Conservation (phyloP, 805 yeast genomes). For the Torulaspora delbrueckii region DNA sequence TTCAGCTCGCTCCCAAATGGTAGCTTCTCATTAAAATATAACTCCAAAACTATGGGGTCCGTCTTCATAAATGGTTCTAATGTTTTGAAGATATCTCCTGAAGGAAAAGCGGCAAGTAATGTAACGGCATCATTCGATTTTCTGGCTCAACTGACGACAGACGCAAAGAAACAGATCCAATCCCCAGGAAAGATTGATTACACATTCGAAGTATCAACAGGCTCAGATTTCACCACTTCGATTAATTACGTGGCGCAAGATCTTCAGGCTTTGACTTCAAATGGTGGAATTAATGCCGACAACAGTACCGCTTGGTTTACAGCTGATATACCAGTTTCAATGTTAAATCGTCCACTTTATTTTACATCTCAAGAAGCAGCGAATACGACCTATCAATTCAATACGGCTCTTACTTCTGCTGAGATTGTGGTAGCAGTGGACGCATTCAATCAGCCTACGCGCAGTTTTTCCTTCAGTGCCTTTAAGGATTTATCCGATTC, state of each 20-base stretch:
- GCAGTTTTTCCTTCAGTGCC: conserved; percentile 24
- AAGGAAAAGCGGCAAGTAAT: conserved; percentile 8
- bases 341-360: conserved; percentile 16
- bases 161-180: conserved; percentile 14
- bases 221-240: conserved; percentile 15
- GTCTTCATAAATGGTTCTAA: conserved; percentile 21
- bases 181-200: conserved; percentile 20
- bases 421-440: conserved; percentile 26
- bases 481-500: conserved; percentile 24
- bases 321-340: conserved; percentile 26
- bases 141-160: conserved; percentile 21
- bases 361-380: conserved; percentile 21
- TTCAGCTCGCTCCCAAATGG: conserved; percentile 21
- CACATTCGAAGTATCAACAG: conserved; percentile 22
- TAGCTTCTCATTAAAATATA: conserved; percentile 18
- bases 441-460: conserved; percentile 25
- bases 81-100: conserved; percentile 21
- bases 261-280: conserved; percentile 17
- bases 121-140: conserved; percentile 25
- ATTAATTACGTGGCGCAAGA: conserved; percentile 23
- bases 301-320: conserved; percentile 30
- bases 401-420: conserved; percentile 17
- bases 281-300: conserved; percentile 24
- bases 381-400: conserved; percentile 17
- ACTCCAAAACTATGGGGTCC: conserved; percentile 19